Evolutionary conservation across 257 asterid species (phyloP), one percentile per base, ranked within the genome.

Genomic region (Fraxinus cuspidata): DNA sequence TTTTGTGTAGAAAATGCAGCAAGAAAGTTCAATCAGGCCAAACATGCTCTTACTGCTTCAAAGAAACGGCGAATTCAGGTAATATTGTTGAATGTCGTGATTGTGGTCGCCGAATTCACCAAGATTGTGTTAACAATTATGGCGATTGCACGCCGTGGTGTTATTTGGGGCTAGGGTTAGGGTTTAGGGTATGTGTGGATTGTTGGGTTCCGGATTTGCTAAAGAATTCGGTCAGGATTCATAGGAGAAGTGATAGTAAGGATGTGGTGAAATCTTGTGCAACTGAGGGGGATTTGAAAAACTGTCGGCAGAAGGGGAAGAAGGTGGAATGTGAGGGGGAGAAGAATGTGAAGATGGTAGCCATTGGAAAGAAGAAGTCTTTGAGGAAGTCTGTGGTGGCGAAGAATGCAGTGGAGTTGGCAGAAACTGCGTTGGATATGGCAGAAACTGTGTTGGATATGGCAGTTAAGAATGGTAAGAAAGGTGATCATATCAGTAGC

Each of bases 121-220:
- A 76, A 23, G 82, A 81, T 60, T 95, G 98, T 84, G 88, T 87
- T 73, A 64, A 70, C 25, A 86, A 80, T 37, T 91, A 77, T 77
- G 86, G 84, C 42, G 76, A 81, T 83, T 92, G 87, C 34, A 77
- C 86, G 25, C 97, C 98, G 18, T 91, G 97, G 98, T 79, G 93
- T 76, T 88, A 86, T 84, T 81, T 81, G 79, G 85, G 81, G 34
- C 79, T 21, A 28, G 86, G 81, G 69, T 76, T 60, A 77, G 84
- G 87, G 47, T 75, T 79, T 74, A 70, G 86, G 83, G 86, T 85
- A 72, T 95, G 99, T 76, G 79, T 91, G 32, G 99, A 95, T 86
- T 95, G 99, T 84, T 95, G 99, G 99, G 89, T 95, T 71, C 99
- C 99, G 21, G 87, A 86, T 12, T 77, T 70, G 87, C 90, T 92